phyloP scores from a whole-genome alignment of 1,139 yeast genomes.

The Meyerozyma carpophila region DNA sequence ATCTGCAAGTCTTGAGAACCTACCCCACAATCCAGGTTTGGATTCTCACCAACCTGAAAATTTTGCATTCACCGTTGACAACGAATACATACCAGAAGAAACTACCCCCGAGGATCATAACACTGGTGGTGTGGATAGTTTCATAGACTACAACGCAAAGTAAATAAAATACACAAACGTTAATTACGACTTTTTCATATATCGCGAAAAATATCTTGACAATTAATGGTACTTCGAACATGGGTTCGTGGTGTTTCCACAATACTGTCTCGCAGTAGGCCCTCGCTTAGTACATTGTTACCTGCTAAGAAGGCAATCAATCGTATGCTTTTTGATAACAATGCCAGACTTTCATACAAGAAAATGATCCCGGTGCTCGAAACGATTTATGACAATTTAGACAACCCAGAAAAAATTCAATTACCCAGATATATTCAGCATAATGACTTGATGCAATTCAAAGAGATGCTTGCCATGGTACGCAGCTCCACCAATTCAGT shows the following conservation, averaged over 20 bases:
- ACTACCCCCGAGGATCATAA: conserved; percentile 5
- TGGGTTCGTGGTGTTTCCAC: background rate
- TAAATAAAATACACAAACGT: conserved; percentile 7
- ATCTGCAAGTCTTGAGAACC: conserved; percentile 13
- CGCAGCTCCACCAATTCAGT: conserved; percentile 56
- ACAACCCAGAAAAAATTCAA: conserved; percentile 25
- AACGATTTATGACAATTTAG: conserved; percentile 42
- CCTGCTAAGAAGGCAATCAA: conserved; percentile 57
- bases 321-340: conserved; percentile 58
- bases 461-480: conserved; percentile 58
- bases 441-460: conserved; percentile 62
- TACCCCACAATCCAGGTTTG: conserved; percentile 7
- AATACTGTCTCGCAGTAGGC: conserved; percentile 15
- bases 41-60: conserved; percentile 2
- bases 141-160: conserved; percentile 22
- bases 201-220: conserved; percentile 2
- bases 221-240: background rate
- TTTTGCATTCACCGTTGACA: conserved; percentile 5
- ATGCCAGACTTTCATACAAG: conserved; percentile 48
- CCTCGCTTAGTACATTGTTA: conserved; percentile 45
- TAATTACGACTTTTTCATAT: background rate
- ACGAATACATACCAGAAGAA: conserved; percentile 4
- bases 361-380: conserved; percentile 52
- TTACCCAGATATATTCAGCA: conserved; percentile 46
- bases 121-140: conserved; percentile 18